A percentile compares a stretch with the other conserved stretches of the same genome.
Conservation (phyloP, 352 stramenopile species). For the Aphanomyces astaci region DNA sequence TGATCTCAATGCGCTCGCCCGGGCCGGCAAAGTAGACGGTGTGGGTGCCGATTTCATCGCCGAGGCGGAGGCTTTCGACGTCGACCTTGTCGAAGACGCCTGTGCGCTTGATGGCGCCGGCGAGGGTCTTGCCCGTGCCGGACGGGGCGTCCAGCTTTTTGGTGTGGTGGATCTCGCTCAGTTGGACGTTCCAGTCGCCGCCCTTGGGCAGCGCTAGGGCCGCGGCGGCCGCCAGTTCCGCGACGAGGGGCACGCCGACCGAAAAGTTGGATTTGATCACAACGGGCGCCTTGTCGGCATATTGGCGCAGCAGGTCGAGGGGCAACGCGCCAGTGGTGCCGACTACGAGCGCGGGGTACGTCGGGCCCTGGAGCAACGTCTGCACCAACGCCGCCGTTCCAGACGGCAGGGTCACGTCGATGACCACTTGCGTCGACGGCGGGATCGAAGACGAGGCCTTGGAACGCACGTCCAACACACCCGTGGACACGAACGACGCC, state of each 20-base stretch:
- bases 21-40: constrained; percentile 69
- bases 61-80: constrained; percentile 64
- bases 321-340: constrained; percentile 64
- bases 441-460: constrained; percentile 27
- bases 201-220: constrained; percentile 59
- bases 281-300: constrained; percentile 50
- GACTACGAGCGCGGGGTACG: constrained; percentile 55
- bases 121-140: constrained; percentile 28
- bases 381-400: constrained; percentile 56
- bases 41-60: constrained; percentile 76
- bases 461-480: constrained; percentile 52
- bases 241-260: constrained; percentile 69
- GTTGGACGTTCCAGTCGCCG: constrained; percentile 62
- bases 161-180: constrained; percentile 79
- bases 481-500: constrained; percentile 42
- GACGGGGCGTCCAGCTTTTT: constrained; percentile 74
- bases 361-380: constrained; percentile 47
- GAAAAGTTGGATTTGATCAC: constrained; percentile 80
- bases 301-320: constrained; percentile 47
- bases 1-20: constrained; percentile 61
- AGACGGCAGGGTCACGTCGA: constrained; percentile 70
- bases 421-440: constrained; percentile 52
- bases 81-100: constrained; percentile 41
- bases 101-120: constrained; percentile 31
- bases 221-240: constrained; percentile 57